Base-by-base conservation (phyloP, 352 stramenopile genomes). In the Plasmopara muralis region DNA sequence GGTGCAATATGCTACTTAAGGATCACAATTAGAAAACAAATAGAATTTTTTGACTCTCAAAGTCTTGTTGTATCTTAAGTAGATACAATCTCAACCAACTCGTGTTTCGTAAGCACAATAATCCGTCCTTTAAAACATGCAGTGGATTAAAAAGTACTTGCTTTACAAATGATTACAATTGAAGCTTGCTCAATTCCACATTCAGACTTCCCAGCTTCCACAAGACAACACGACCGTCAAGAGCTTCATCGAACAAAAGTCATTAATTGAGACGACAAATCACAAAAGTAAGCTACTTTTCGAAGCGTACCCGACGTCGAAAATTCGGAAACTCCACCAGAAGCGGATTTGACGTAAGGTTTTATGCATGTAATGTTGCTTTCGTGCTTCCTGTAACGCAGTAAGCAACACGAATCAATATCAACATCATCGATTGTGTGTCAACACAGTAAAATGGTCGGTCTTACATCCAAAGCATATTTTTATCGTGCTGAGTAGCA, bases 361-460 rank as follows among this genome's bases (percentile, higher is more conserved):
- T 92, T 77, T 38, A 94, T 83, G 66, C 86, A 80, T 34, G 83
- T 92, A 51, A 94, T 89, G 20, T 85, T 81, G 47, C 77, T 89
- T 53, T 88, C 69, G 62, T 94, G 83, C 68, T 93, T 93, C 64
- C 78, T 89, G 31, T 2, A 42, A 31, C 42, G 28, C 0, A 40
- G 8, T n/a, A 2, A 31, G 9, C 50, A 34, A 18, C 2, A 14
- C 18, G 31, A 25, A 40, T 38, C 7, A 2, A 35, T 12, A 25
- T 35, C 7, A 35, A 35, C 31, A 35, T 12, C 10, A 35, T 12
- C 10, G 31, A 4, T 12, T 2, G 10, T 41, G 37, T 15, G 13
- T 13, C 37, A 14, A 48, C 18, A 47, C 14, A 44, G 18, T 25
- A 14, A 15, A n/a, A 41, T 15, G 37, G 9, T 25, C 14, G 7